Conservation (phyloP, 2,329 filamentous ascomycete species). For the Calonectria pseudoreteaudii region DNA sequence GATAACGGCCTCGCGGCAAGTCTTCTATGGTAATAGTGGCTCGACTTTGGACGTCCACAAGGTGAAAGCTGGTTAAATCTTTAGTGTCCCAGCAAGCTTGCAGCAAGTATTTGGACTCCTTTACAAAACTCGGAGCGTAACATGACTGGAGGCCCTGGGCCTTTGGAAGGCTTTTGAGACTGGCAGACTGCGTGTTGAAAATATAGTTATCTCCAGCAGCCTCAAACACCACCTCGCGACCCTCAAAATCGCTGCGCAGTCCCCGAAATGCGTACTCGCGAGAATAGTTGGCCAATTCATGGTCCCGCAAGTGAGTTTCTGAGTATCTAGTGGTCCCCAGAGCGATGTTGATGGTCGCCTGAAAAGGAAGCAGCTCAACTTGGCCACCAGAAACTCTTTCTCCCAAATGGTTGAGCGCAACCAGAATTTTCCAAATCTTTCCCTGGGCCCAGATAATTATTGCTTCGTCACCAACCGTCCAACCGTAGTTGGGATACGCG, state of each 20-base stretch:
- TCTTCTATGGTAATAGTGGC: neutral
- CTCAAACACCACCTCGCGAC: neutral
- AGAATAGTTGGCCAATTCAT: no score
- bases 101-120: neutral
- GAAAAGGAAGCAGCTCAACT: no score
- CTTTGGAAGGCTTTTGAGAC: neutral
- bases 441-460: neutral
- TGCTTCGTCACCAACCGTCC: neutral
- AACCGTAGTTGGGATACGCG: slow-evolving; percentile 2
- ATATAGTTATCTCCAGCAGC: neutral
- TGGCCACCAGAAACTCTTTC: neutral
- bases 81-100: neutral
- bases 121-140: neutral
- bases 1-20: neutral
- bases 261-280: no score
- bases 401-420: neutral
- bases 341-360: no score
- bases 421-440: neutral
- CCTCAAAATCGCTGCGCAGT: neutral
- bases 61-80: no score
- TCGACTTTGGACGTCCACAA: no score
- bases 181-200: neutral
- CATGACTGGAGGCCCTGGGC: neutral
- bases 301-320: neutral
- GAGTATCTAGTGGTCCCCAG: neutral